phyloP scores from a whole-genome alignment of 495 filamentous ascomycete species.

The Penicillium simplicissimum region DNA sequence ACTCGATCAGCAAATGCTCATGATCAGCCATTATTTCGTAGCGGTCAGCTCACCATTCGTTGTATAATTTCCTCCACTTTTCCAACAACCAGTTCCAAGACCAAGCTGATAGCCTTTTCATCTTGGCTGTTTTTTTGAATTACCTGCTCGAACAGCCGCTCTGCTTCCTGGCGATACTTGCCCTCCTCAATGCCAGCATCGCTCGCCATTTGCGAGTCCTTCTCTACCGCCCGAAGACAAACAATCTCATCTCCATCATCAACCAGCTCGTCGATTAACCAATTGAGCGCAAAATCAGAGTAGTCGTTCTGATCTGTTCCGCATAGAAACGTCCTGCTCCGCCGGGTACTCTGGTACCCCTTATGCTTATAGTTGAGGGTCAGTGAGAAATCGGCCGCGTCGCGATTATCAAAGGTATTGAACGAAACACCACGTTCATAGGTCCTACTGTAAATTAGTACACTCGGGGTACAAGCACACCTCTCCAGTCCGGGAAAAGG shows the following conservation, averaged over 20 bases:
- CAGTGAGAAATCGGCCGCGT: constrained; percentile 76
- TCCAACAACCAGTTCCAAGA: constrained; percentile 87
- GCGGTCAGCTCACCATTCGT: constrained; percentile 67
- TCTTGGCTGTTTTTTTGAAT: constrained; percentile 76
- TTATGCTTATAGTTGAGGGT: constrained; percentile 87
- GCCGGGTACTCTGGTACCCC: constrained; percentile 79
- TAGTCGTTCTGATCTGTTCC: constrained; percentile 95
- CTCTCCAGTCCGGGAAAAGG: background rate
- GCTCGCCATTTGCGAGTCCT: constrained; percentile 71
- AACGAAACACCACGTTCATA: constrained; percentile 74
- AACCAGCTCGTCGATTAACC: constrained; percentile 91
- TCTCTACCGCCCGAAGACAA: constrained; percentile 88
- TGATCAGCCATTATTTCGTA: background rate
- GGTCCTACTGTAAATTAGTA: constrained; percentile 35
- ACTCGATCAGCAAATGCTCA: constrained; percentile 15
- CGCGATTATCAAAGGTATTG: constrained; percentile 87
- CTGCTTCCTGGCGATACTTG: constrained; percentile 79
- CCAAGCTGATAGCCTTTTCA: constrained; percentile 82
- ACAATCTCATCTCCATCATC: constrained; percentile 97
- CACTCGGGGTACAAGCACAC: background rate
- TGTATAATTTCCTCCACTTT: constrained; percentile 93
- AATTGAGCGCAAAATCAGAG: constrained; percentile 91
- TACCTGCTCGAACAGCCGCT: constrained; percentile 71
- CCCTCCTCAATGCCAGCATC: constrained; percentile 68
- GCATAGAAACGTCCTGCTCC: constrained; percentile 89